Conservation (phyloP, 176 grass and related monocot species). For the Paspalum notatum region DNA sequence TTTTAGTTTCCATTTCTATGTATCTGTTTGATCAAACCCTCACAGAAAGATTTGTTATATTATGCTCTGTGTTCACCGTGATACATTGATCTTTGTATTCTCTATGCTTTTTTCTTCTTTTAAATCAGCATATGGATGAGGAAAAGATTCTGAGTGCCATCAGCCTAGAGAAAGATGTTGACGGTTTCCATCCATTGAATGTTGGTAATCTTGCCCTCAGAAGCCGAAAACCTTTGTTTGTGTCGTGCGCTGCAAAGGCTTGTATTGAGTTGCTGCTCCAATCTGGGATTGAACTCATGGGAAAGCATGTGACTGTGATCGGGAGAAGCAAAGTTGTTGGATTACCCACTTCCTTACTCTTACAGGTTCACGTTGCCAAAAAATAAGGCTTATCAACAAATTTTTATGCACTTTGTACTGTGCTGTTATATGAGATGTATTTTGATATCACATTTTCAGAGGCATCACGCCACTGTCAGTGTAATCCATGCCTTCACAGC, state of each 20-base stretch:
- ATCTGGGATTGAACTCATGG: constrained; percentile 70
- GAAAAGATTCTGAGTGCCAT: constrained; percentile 73
- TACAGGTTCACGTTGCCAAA: constrained; percentile 68
- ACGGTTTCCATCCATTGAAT: constrained; percentile 92
- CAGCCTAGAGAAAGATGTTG: constrained; percentile 87
- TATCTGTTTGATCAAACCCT: constrained; percentile 27
- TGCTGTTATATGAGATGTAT: constrained; percentile 3
- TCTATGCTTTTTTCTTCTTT: constrained; percentile 22
- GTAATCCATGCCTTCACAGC: constrained; percentile 86
- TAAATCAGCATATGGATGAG: constrained; percentile 86
- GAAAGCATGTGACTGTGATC: constrained; percentile 85
- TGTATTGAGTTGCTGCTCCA: constrained; percentile 79
- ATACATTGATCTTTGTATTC: constrained; percentile 12
- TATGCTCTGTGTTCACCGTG: background rate
- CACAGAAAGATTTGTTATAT: background rate
- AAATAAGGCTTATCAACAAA: background rate
- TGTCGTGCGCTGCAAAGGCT: constrained; percentile 91
- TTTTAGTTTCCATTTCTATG: constrained; percentile 14
- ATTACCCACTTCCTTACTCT: constrained; percentile 82
- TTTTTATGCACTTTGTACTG: background rate
- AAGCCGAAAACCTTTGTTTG: constrained; percentile 71
- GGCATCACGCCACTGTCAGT: constrained; percentile 93
- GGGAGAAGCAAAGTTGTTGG: constrained; percentile 97
- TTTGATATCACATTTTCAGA: constrained; percentile 40
- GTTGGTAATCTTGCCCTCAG: constrained; percentile 88